phyloP scores from a whole-genome alignment of 202 grass and related monocot genomes.

The Schoenoplectus tabernaemontani region DNA sequence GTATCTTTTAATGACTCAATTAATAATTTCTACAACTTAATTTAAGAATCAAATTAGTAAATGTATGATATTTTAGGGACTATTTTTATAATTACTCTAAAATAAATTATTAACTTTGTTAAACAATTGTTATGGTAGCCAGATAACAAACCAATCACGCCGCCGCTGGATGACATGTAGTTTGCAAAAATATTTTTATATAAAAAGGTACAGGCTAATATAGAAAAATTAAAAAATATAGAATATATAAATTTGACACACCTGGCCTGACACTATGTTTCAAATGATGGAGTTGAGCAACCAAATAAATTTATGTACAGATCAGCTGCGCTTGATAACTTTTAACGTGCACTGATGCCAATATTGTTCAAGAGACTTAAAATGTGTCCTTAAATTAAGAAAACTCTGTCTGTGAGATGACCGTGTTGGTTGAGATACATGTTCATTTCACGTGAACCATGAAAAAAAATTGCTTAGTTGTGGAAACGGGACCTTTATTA shows the following conservation, averaged over 20 bases:
- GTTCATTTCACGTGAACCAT: background rate
- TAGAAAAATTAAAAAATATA: background rate
- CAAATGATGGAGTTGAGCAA: background rate
- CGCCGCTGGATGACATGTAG: background rate
- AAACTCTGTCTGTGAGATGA: background rate
- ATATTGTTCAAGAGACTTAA: background rate
- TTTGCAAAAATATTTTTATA: background rate
- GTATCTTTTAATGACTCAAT: too few species aligned
- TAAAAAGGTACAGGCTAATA: background rate
- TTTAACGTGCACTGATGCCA: background rate
- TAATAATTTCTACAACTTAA: too few species aligned
- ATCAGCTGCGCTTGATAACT: background rate
- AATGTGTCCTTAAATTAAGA: background rate
- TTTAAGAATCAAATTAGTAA: too few species aligned
- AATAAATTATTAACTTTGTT: background rate
- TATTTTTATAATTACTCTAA: too few species aligned
- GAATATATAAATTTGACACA: background rate
- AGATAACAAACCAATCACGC: background rate
- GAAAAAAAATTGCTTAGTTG: too few species aligned
- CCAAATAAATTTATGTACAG: background rate
- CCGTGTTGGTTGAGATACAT: background rate
- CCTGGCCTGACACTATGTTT: background rate
- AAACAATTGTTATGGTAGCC: background rate
- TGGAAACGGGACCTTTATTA: background rate
- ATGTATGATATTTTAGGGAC: too few species aligned